Evolutionary conservation across 2,329 filamentous ascomycete genomes (phyloP).

Genomic region (Colletotrichum somersetense): DNA sequence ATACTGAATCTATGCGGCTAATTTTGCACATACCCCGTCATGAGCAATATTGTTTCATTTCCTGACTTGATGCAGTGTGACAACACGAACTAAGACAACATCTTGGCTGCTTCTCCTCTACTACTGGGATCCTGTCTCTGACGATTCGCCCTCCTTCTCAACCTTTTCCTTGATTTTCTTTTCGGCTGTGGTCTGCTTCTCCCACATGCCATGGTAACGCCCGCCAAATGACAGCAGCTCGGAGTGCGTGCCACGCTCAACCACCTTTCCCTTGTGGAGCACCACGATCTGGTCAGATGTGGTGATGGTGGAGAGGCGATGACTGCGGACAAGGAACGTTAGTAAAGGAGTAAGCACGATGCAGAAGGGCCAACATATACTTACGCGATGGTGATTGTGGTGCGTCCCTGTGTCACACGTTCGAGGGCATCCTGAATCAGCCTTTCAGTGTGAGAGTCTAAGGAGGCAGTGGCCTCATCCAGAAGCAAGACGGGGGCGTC

Average conservation of each 20-base stretch:
- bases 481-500: conserved; percentile 77
- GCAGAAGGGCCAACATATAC: conserved; percentile 30
- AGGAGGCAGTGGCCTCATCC: conserved; percentile 78
- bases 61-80: background rate
- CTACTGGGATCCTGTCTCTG: conserved; percentile 33
- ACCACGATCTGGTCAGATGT: conserved; percentile 68
- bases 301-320: conserved; percentile 69
- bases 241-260: conserved; percentile 63
- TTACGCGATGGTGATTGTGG: conserved; percentile 65
- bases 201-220: conserved; percentile 66
- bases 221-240: conserved; percentile 60
- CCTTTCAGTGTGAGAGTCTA: conserved; percentile 72
- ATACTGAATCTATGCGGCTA: background rate
- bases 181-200: conserved; percentile 61
- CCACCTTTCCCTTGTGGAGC: conserved; percentile 63
- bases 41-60: background rate
- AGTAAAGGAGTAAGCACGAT: background rate
- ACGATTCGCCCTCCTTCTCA: conserved; percentile 38
- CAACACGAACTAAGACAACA: too few relatives aligned
- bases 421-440: conserved; percentile 68
- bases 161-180: conserved; percentile 48
- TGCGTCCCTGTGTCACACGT: conserved; percentile 61
- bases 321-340: conserved; percentile 49
- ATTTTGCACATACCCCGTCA: background rate
- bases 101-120: background rate